Conservation (phyloP, 202 grass and related monocot species). For the Schoenoplectus triqueter region DNA sequence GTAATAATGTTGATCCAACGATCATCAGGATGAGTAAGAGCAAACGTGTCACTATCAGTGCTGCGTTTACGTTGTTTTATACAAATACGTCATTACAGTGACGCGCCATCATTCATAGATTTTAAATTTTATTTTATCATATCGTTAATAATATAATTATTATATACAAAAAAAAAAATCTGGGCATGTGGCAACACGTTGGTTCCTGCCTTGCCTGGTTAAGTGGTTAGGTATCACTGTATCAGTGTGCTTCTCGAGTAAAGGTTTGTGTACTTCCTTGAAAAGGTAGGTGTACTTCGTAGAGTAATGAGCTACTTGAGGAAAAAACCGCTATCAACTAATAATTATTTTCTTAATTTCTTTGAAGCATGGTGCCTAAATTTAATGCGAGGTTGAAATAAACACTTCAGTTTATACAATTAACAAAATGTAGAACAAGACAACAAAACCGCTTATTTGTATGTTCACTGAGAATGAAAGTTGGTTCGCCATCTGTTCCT, state of each 20-base stretch:
- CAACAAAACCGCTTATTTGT: background rate
- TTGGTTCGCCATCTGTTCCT: background rate
- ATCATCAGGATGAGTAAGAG: too few species aligned
- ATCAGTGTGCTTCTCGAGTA: background rate
- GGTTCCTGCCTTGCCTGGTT: background rate
- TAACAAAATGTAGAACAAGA: background rate
- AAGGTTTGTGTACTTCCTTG: background rate
- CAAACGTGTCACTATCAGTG: too few species aligned
- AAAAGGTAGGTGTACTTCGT: background rate
- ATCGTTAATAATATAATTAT: too few species aligned
- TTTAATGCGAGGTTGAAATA: background rate
- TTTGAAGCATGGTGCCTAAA: background rate
- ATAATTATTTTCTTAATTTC: background rate
- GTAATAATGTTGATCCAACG: too few species aligned
- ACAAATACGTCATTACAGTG: too few species aligned
- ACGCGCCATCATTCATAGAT: too few species aligned
- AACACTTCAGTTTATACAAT: background rate
- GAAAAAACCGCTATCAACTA: background rate
- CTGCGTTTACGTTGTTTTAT: too few species aligned
- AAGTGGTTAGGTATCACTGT: background rate
- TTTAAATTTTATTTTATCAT: too few species aligned
- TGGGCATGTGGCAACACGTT: background rate
- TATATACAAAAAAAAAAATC: too few species aligned
- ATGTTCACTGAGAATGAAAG: slow-evolving; percentile 8
- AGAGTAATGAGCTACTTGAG: background rate